These are phyloP conservation scores for Marsdenia floribunda DNA, from an alignment of 257 asterid species.

Conservation along the genomic window DNA sequence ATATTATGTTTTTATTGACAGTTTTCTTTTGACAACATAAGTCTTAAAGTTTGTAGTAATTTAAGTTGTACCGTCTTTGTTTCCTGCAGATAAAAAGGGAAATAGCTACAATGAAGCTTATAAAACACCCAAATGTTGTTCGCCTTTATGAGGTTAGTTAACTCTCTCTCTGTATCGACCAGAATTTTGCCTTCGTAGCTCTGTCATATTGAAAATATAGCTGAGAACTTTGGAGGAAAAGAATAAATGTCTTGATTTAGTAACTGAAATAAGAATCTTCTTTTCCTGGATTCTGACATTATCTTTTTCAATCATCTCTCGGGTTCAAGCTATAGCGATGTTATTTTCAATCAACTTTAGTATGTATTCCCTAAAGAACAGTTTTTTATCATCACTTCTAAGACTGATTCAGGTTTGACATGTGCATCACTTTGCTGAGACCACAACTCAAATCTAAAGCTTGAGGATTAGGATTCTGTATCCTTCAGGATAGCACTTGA, in stretches of 20 bases:
- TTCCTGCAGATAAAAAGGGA: slow-evolving; percentile 75
- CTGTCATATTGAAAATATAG: background rate
- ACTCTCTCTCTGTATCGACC: slow-evolving; percentile 2
- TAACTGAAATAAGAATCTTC: background rate
- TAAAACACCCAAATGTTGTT: slow-evolving; percentile 82
- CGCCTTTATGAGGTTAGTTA: slow-evolving; percentile 59
- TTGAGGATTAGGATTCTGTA: background rate
- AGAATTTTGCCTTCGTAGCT: background rate
- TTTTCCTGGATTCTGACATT: too few species aligned
- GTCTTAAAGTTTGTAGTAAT: slow-evolving; percentile 11
- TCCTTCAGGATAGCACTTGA: background rate
- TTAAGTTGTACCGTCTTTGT: slow-evolving; percentile 10
- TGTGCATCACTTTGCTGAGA: background rate
- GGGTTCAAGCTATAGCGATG: background rate
- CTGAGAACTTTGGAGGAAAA: background rate
- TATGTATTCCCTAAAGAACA: background rate
- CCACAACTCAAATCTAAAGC: background rate
- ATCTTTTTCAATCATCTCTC: background rate
- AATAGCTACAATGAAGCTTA: slow-evolving; percentile 84
- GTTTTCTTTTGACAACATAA: background rate
- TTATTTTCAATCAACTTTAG: background rate
- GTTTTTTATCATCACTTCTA: background rate
- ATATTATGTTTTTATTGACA: background rate
- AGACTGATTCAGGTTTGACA: background rate
- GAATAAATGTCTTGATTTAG: background rate